A percentile compares a stretch with the other conserved stretches of the same genome.
Conservation (phyloP, 257 asterid genomes). For the Nicotiana knightiana region DNA sequence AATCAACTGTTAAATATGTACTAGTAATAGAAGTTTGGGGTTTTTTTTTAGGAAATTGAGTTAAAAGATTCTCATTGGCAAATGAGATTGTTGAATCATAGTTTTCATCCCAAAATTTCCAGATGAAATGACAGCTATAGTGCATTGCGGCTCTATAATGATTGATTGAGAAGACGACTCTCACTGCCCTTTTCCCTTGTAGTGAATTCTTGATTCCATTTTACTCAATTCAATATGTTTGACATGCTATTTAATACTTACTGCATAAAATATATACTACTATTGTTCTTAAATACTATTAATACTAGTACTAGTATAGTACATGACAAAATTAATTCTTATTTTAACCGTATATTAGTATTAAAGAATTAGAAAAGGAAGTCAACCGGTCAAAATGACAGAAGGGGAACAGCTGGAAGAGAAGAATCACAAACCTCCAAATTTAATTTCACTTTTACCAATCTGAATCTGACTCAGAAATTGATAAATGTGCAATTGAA, state of each 20-base stretch:
- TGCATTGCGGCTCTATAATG: neutral
- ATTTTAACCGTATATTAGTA: neutral
- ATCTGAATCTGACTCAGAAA: slow-evolving; percentile 6
- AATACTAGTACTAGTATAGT: neutral
- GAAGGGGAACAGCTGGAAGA: neutral
- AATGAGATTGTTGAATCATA: neutral
- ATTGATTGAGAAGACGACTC: neutral
- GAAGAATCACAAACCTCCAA: slow-evolving; percentile 9
- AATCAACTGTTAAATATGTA: neutral
- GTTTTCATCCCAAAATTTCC: neutral
- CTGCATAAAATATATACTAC: too few relatives aligned
- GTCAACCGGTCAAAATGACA: neutral
- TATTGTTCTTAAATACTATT: neutral
- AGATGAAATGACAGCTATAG: neutral
- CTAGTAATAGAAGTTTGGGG: neutral
- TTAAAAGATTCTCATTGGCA: neutral
- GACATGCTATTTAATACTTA: neutral
- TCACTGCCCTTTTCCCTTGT: neutral
- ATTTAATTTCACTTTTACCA: neutral
- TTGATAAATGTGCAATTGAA: neutral
- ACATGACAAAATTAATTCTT: neutral
- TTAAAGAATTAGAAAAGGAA: neutral
- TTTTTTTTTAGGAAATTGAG: neutral
- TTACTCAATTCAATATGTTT: neutral
- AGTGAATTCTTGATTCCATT: neutral